Percentiles rank a stretch among this genome's conserved stretches.
phyloP scores from a whole-genome alignment of 2,329 filamentous ascomycete genomes.

The Scedosporium dehoogii region DNA sequence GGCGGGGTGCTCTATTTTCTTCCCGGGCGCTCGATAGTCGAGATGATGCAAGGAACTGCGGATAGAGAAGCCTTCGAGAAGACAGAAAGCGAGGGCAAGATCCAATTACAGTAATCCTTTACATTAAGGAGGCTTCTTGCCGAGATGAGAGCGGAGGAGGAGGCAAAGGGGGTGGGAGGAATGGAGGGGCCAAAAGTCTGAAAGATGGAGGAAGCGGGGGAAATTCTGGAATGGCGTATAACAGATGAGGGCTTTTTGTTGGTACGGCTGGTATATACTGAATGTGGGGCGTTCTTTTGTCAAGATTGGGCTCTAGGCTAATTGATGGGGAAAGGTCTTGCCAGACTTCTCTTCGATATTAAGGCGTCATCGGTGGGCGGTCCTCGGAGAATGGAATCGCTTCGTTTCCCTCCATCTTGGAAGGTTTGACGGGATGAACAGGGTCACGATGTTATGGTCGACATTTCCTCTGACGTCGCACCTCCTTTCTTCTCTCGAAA shows the following conservation, averaged over 20 bases:
- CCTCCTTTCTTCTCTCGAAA: too few species aligned
- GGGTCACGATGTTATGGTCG: too few species aligned
- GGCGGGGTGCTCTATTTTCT: too few species aligned
- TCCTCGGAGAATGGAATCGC: too few species aligned
- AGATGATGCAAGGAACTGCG: too few species aligned
- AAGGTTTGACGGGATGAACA: too few species aligned
- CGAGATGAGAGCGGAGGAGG: not conserved
- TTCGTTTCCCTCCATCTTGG: too few species aligned
- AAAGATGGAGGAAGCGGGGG: not conserved
- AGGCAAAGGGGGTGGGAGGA: not conserved
- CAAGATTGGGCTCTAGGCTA: not conserved
- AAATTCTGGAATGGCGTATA: not conserved
- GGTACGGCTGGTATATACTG: not conserved
- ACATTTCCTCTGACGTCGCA: too few species aligned
- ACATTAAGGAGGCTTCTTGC: not conserved
- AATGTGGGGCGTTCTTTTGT: not conserved
- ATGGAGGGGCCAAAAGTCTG: not conserved
- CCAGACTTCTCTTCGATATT: not conserved
- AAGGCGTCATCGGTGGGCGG: not conserved
- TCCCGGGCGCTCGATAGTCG: too few species aligned
- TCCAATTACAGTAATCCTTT: not conserved
- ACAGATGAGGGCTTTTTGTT: not conserved
- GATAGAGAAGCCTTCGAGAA: not conserved
- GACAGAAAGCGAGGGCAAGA: not conserved
- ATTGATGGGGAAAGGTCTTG: not conserved